A percentile compares a stretch with the other conserved stretches of the same genome.
Conservation (phyloP, 2,329 filamentous ascomycete genomes). For the Penicillium sp. region DNA sequence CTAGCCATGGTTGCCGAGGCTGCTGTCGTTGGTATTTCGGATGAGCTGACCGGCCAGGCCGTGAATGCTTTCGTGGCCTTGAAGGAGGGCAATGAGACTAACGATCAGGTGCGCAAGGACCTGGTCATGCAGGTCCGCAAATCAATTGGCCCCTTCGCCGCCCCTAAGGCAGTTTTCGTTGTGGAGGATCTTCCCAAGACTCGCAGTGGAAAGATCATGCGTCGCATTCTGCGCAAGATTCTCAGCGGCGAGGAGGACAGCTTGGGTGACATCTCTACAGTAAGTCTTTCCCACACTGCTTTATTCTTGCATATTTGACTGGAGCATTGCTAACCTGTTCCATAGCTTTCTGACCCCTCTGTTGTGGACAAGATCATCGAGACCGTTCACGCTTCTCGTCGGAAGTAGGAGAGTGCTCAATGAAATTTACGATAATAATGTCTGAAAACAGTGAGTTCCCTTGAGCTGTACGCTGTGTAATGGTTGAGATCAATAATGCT, state of each 20-base stretch:
- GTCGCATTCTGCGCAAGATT: conserved; percentile 95
- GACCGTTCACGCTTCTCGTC: conserved; percentile 62
- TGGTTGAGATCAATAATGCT: background rate
- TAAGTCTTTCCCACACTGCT: conserved; percentile 49
- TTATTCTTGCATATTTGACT: background rate
- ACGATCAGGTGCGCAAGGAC: conserved; percentile 85
- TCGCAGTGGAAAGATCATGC: conserved; percentile 97
- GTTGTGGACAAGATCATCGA: conserved; percentile 89
- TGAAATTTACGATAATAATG: conserved; percentile 23
- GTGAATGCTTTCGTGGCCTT: conserved; percentile 96
- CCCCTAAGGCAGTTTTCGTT: conserved; percentile 88
- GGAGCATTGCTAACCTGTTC: conserved; percentile 8
- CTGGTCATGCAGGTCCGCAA: conserved; percentile 92
- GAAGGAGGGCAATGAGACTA: conserved; percentile 77
- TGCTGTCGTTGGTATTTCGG: conserved; percentile 87
- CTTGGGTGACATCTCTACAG: conserved; percentile 87
- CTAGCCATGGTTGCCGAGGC: conserved; percentile 73
- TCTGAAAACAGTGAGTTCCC: conserved; percentile 11
- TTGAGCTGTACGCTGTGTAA: background rate
- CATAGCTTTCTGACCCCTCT: conserved; percentile 79
- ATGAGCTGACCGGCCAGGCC: conserved; percentile 94
- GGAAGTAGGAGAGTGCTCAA: conserved; percentile 34
- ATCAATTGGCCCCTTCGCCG: conserved; percentile 95
- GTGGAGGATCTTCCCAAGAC: conserved; percentile 97
- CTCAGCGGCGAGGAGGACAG: conserved; percentile 96